Evolutionary conservation across 202 grass and related monocot genomes (phyloP).

Genomic region (Bolboschoenoplectus hybrid): DNA sequence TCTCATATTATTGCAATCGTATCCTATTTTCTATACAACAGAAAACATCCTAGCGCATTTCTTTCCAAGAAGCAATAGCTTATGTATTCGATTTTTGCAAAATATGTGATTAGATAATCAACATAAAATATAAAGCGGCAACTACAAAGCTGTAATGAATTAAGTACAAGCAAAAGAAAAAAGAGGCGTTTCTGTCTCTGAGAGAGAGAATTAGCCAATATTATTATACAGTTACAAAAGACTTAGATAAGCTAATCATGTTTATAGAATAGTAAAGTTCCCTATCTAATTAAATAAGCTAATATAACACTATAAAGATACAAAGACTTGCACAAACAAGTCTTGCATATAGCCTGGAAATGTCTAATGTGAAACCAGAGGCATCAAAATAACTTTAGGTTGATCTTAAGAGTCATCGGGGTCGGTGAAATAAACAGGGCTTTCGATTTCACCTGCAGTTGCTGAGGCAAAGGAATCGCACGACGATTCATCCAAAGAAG

Average conservation of each 20-base stretch:
- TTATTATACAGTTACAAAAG: slow-evolving; percentile 15
- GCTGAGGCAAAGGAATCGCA: slow-evolving; percentile 94
- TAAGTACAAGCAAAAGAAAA: not conserved
- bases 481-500: slow-evolving; percentile 46
- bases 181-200: not conserved
- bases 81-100: not conserved
- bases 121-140: slow-evolving; percentile 5
- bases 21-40: not conserved
- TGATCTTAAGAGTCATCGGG: slow-evolving; percentile 57
- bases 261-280: not conserved
- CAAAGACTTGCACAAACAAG: not conserved
- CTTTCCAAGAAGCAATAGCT: not conserved
- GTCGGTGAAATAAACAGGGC: slow-evolving; percentile 78
- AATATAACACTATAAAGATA: not conserved
- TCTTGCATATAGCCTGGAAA: not conserved
- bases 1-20: not conserved
- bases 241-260: not conserved
- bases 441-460: slow-evolving; percentile 82
- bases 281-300: not conserved
- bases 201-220: not conserved
- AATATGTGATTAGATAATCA: slow-evolving; percentile 8
- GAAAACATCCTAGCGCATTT: not conserved
- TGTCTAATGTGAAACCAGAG: not conserved
- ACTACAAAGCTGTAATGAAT: not conserved
- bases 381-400: not conserved